phyloP scores from a whole-genome alignment of 164 flowering plant genomes.

The Stephania cephalantha region DNA sequence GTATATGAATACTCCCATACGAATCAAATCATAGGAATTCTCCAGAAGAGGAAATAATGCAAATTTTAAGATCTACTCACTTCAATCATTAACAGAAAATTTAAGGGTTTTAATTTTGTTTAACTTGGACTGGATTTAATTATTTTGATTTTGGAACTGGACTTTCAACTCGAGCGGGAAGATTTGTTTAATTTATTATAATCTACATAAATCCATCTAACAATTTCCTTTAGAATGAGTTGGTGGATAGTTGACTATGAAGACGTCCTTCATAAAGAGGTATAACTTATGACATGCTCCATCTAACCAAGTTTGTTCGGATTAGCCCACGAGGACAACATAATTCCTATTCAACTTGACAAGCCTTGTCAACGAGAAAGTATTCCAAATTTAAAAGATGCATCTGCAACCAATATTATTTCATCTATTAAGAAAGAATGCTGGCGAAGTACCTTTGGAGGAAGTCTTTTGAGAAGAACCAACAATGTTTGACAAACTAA shows the following conservation, averaged over 20 bases:
- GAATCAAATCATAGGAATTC: not conserved
- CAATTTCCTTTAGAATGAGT: not conserved
- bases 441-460: constrained; percentile 64
- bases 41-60: not conserved
- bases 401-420: not conserved
- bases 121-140: not conserved
- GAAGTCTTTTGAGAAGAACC: constrained; percentile 85
- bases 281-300: not conserved
- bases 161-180: not conserved
- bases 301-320: not conserved
- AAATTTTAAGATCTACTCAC: not conserved
- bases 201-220: not conserved
- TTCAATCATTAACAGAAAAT: not conserved
- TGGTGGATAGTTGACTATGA: not conserved
- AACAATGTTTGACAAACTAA: constrained; percentile 75
- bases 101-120: not conserved
- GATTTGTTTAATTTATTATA: not conserved
- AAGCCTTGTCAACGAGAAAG: not conserved
- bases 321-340: not conserved
- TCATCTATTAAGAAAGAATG: too few relatives aligned
- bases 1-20: not conserved
- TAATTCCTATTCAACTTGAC: not conserved
- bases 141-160: not conserved
- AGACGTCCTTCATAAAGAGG: not conserved
- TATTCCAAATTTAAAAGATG: not conserved